phyloP scores from a whole-genome alignment of 148 eudicot species.

The Selenicereus undatus region DNA sequence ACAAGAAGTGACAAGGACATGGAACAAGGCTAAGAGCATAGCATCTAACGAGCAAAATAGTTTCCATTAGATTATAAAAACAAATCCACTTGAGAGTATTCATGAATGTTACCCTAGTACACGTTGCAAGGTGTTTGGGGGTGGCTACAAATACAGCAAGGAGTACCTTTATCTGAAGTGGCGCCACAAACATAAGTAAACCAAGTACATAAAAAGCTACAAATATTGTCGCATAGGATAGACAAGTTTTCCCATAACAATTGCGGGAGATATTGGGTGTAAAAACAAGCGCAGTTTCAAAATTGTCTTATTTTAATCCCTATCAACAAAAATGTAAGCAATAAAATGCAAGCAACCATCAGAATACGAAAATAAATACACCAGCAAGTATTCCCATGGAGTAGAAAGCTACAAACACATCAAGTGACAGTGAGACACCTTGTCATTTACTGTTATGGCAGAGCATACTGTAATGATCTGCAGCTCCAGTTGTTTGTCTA shows the following conservation, averaged over 20 bases:
- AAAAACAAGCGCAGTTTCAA: neutral
- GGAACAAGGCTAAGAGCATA: neutral
- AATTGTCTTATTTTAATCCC: neutral
- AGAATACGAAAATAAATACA: neutral
- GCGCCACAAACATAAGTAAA: neutral
- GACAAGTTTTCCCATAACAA: neutral
- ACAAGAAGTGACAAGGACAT: neutral
- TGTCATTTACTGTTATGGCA: neutral
- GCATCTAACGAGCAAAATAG: neutral
- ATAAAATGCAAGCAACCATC: neutral
- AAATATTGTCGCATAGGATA: neutral
- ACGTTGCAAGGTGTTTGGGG: neutral
- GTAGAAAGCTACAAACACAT: neutral
- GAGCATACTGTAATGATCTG: neutral
- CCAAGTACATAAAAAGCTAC: conserved; percentile 1
- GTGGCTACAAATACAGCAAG: neutral
- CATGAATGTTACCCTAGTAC: neutral
- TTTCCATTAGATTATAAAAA: neutral
- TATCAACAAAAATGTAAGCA: neutral
- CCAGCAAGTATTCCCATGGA: neutral
- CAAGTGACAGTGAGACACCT: no score
- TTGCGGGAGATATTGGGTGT: neutral
- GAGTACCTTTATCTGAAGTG: neutral
- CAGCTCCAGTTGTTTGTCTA: neutral
- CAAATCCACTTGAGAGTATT: neutral